Percentiles rank a stretch among this genome's conserved stretches.
These are phyloP conservation scores for Cryptosporidium xiaoi DNA, from an alignment of 169 alveolate species.

Conservation along the genomic window DNA sequence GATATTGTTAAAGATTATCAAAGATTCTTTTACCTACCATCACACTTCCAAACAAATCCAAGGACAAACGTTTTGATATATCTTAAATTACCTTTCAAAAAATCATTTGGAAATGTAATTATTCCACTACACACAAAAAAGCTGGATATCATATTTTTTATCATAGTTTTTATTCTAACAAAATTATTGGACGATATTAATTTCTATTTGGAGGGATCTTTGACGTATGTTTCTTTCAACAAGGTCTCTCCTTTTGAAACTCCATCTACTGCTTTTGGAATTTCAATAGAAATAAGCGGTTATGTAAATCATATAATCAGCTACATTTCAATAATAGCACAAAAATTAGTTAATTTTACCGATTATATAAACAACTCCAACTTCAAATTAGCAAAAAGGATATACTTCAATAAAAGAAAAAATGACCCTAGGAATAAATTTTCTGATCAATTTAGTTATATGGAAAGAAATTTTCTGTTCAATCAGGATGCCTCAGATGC, in stretches of 20 bases:
- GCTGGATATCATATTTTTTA: conserved; percentile 20
- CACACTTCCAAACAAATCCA: not conserved
- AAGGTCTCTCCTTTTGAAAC: conserved; percentile 12
- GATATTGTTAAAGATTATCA: conserved; percentile 40
- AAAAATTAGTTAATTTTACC: conserved; percentile 1
- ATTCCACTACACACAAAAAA: conserved; percentile 12
- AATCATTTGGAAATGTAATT: not conserved
- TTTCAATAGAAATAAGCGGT: conserved; percentile 4
- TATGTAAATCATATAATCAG: not conserved
- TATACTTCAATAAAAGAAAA: not conserved
- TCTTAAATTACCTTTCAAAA: conserved; percentile 2
- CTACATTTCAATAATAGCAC: conserved; percentile 20
- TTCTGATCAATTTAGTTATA: conserved; percentile 16
- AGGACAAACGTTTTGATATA: conserved; percentile 11
- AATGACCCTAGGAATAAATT: not conserved
- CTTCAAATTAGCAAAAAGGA: not conserved
- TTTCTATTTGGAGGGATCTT: conserved; percentile 1
- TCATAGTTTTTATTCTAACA: conserved; percentile 5
- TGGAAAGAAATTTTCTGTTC: not conserved
- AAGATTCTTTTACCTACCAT: conserved; percentile 27
- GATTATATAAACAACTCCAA: conserved; percentile 5
- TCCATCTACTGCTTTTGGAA: conserved; percentile 21
- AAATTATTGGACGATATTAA: conserved; percentile 31
- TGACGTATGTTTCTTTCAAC: not conserved
- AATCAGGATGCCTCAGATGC: conserved; percentile 12